Conservation (phyloP, 176 grass and related monocot species). For the Musa troglodytarum region DNA sequence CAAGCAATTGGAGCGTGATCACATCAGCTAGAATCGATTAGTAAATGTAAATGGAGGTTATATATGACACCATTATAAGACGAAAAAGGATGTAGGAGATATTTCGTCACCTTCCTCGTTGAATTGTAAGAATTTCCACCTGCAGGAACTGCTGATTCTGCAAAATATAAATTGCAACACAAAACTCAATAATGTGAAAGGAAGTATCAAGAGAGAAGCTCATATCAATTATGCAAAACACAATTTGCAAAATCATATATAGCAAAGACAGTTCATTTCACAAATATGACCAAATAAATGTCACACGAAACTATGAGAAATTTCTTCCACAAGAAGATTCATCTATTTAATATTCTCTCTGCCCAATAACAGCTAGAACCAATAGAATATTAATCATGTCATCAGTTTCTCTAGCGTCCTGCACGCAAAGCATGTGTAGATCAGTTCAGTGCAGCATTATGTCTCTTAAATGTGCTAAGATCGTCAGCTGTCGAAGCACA, state of each 20-base stretch:
- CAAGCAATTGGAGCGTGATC: neutral
- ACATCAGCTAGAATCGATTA: neutral
- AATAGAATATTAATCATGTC: neutral
- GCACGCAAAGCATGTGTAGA: neutral
- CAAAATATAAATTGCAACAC: slow-evolving; percentile 39
- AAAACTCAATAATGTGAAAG: slow-evolving; percentile 7
- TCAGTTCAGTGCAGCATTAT: neutral
- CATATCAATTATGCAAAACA: neutral
- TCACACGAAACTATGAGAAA: neutral
- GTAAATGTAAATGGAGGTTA: neutral
- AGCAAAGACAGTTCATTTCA: no score
- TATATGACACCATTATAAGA: neutral
- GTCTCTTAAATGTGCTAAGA: no score
- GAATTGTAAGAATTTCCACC: slow-evolving; percentile 28
- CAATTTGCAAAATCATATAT: no score
- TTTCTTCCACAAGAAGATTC: neutral
- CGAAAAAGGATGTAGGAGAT: neutral
- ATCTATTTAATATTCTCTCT: neutral
- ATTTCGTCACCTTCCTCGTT: slow-evolving; percentile 5
- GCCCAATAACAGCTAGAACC: neutral
- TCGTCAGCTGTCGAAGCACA: no score
- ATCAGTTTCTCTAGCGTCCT: neutral
- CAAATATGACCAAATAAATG: neutral
- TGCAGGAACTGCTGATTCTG: slow-evolving; percentile 44
- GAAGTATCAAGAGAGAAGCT: neutral